phyloP scores from a whole-genome alignment of 495 filamentous ascomycete genomes.

The Lasiosphaeria miniovina region DNA sequence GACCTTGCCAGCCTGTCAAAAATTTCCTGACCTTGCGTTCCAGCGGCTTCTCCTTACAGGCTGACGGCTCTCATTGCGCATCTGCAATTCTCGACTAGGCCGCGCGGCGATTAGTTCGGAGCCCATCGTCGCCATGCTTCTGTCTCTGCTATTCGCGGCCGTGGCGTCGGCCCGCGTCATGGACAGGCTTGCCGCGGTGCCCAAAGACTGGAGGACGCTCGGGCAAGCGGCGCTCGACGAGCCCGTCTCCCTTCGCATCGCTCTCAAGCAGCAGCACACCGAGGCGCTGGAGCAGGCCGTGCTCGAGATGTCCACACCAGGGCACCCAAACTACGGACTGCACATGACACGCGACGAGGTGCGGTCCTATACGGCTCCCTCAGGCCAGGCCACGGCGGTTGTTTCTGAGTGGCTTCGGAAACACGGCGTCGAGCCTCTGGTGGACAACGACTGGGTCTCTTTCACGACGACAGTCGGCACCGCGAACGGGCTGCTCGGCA shows the following conservation, averaged over 20 bases:
- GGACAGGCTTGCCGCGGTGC: slow-evolving; percentile 42
- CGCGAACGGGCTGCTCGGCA: slow-evolving; percentile 48
- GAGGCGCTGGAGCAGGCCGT: slow-evolving; percentile 54
- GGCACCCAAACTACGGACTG: slow-evolving; percentile 52
- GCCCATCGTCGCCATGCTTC: background rate
- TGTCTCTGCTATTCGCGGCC: slow-evolving; percentile 34
- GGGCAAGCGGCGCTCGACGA: slow-evolving; percentile 32
- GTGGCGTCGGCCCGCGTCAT: slow-evolving; percentile 48
- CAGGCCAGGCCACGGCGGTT: slow-evolving; percentile 38
- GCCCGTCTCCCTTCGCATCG: slow-evolving; percentile 33
- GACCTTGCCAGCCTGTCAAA: too few species aligned
- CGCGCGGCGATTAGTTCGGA: too few species aligned
- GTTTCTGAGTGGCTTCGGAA: slow-evolving; percentile 49
- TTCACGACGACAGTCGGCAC: slow-evolving; percentile 48
- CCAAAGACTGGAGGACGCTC: slow-evolving; percentile 44
- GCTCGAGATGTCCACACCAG: slow-evolving; percentile 55
- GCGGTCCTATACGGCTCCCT: slow-evolving; percentile 51
- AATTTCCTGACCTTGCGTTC: too few species aligned
- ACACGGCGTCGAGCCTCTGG: slow-evolving; percentile 46
- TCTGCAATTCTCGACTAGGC: too few species aligned
- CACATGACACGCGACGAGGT: slow-evolving; percentile 53
- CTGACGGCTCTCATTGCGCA: too few species aligned
- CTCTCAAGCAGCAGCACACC: slow-evolving; percentile 37
- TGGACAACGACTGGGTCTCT: slow-evolving; percentile 45
- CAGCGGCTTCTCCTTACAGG: too few species aligned